Evolutionary conservation across 148 eudicot species (phyloP).

Genomic region (Nepenthes gracilis): DNA sequence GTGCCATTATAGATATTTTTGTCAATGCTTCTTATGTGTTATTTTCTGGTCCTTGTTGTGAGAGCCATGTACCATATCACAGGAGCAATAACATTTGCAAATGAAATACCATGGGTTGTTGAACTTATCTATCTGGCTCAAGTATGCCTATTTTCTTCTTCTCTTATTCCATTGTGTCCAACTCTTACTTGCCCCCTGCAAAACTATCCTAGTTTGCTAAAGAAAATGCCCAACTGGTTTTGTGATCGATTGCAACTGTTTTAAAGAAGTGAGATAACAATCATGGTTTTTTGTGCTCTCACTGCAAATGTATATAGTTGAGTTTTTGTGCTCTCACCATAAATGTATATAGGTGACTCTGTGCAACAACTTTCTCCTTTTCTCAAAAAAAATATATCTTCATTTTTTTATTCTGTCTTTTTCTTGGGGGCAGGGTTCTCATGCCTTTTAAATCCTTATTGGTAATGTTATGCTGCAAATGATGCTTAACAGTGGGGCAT

Average conservation of each 20-base stretch:
- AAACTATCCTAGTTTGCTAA: background rate
- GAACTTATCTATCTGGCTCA: conserved; percentile 97
- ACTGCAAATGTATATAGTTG: no score
- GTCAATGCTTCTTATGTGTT: background rate
- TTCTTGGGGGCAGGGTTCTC: no score
- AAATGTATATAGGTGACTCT: no score
- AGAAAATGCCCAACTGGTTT: background rate
- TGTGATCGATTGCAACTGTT: background rate
- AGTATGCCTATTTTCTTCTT: conserved; percentile 17
- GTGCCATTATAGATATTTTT: background rate
- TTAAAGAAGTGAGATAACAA: no score
- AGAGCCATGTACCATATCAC: conserved; percentile 91
- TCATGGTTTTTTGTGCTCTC: no score
- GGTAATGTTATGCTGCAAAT: background rate
- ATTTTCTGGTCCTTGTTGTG: conserved; percentile 76
- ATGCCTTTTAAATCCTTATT: background rate
- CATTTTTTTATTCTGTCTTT: no score
- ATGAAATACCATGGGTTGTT: conserved; percentile 99
- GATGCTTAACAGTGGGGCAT: conserved; percentile 68
- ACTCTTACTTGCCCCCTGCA: background rate
- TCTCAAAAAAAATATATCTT: no score
- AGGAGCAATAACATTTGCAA: conserved; percentile 96
- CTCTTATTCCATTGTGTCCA: no score
- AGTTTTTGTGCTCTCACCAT: no score
- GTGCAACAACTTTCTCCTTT: no score